Evolutionary conservation across 495 filamentous ascomycete species (phyloP), one percentile per base, ranked within the genome.

Genomic region (Aspergillus affinis): DNA sequence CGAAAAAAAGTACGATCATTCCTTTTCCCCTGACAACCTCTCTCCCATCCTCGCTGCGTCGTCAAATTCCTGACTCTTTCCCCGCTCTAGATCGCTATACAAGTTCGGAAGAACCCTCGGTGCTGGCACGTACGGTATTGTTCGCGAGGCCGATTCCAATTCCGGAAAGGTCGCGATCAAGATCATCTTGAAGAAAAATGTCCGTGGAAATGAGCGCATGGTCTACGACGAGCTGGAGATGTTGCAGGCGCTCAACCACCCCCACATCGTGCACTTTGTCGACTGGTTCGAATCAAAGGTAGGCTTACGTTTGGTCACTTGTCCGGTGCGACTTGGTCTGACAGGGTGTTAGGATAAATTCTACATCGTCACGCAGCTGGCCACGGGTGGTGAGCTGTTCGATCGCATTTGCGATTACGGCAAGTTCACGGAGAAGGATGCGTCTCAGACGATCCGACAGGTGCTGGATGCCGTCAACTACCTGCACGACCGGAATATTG

Each of bases 181-280:
- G 82, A 98, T 99, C 71, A 99, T 99, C 70, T 81, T 99, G 64
- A 99, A 99, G 86, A 97, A 97, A 78, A 97, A 96, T 78, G 94
- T 99, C 68, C 91, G 91, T 60, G 95, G 94, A 56, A 98, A 98
- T 65, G 94, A 99, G 77, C 85, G 86, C 70, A 99, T 99, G 94
- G 94, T 99, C 29, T 92, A 95, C 70, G 95, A 98, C 77, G 94
- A 99, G 78, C 81, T 99, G 67, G 84, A 91, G 57, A 88, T 99
- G 84, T 80, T 99, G 64, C 91, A 96, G 77, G 80, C 82, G 41
- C 84, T 99, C 65, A 83, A 93, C 63, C 95, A 99, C 72, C 90
- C 91, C 27, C 90, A 98, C 75, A 99, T 99, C 70, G 95, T 99
- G 74, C 88, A 89, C 60, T 99, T 99, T 69, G 90, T 93, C 65